Evolutionary conservation across 2,329 filamentous ascomycete species (phyloP), one percentile per base, ranked within the genome.

Genomic region (Colletotrichum orchidophilum): DNA sequence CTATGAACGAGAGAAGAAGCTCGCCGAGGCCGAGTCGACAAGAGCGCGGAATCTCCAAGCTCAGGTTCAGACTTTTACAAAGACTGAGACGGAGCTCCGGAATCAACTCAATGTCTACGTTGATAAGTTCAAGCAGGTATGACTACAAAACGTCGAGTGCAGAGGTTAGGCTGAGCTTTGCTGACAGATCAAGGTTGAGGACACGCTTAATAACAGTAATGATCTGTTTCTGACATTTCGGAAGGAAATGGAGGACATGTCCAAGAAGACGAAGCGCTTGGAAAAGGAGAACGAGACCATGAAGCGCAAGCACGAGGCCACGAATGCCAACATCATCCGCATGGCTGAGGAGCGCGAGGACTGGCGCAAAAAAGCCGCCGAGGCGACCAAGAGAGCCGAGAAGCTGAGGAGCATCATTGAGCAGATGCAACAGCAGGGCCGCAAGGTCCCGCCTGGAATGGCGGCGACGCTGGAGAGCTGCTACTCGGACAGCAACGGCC

Each of bases 191-290:
- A 74, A 98, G 96, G 96, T 98, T 80, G 96, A 98, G 88, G 96
- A 98, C 83, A 98, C 96, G 46, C 88, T 98, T 62, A 98, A 98
- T 83, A 98, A 98, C 80, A 97, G 94, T 82, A 98, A 98, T 84
- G 96, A 98, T 80, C 86, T 98, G 64, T 98, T 98, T 82, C 86
- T 98, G 75, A 98, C 96, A 1, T 98, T 98, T 83, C 91, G 96
- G 65, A 98, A 97, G 84, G 96, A 98, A 83, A 98, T 98, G 95
- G 96, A 98, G 83, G 96, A 98, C 79, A 98, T 98, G 95, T 97
- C 95, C 1, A 98, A 98, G 85, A 98, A 98, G 85, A 97, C 96
- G 6, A 98, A 98, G 83, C 92, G 95, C 29, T 86, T 99, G 63
- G 96, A 99, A 81, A 97, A 97, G 83, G 96, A 99, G 79, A 98